Conservation (phyloP, 2,329 filamentous ascomycete species). For the Monosporascus sp. region DNA sequence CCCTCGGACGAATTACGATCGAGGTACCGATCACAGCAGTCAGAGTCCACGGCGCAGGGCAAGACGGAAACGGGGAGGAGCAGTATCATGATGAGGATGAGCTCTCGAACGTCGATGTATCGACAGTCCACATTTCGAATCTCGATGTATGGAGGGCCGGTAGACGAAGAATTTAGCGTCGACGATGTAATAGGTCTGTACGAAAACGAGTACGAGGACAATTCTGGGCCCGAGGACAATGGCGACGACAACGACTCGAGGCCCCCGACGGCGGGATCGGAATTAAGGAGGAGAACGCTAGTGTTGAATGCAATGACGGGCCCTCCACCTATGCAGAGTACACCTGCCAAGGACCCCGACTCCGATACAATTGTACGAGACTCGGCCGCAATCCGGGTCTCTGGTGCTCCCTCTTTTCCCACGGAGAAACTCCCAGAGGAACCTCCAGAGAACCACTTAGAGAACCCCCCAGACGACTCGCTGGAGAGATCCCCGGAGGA, state of each 20-base stretch:
- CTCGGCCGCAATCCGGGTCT: conserved; percentile 33
- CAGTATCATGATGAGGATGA: conserved; percentile 74
- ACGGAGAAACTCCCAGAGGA: conserved; percentile 21
- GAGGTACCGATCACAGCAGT: conserved; percentile 52
- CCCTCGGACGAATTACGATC: conserved; percentile 48
- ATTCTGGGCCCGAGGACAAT: conserved; percentile 39
- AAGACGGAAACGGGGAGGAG: conserved; percentile 71
- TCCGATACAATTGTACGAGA: conserved; percentile 25
- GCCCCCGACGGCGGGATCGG: conserved; percentile 34
- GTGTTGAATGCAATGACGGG: conserved; percentile 37
- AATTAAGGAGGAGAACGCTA: conserved; percentile 30
- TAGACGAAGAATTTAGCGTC: conserved; percentile 54
- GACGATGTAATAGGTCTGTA: conserved; percentile 69
- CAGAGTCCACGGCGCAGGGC: conserved; percentile 52
- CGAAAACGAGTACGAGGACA: conserved; percentile 56
- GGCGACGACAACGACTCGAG: conserved; percentile 32
- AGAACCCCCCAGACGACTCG: conserved; percentile 13
- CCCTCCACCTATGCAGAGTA: conserved; percentile 23
- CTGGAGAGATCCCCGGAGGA: conserved; percentile 1
- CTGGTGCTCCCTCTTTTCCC: conserved; percentile 25
- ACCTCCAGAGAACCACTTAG: conserved; percentile 12
- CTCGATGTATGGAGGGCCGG: conserved; percentile 25
- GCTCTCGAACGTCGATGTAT: conserved; percentile 62
- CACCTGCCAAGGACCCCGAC: conserved; percentile 10
- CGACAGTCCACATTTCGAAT: conserved; percentile 9